These are phyloP conservation scores for Pythium pyrilobum DNA, from an alignment of 352 stramenopile genomes.

Conservation along the genomic window DNA sequence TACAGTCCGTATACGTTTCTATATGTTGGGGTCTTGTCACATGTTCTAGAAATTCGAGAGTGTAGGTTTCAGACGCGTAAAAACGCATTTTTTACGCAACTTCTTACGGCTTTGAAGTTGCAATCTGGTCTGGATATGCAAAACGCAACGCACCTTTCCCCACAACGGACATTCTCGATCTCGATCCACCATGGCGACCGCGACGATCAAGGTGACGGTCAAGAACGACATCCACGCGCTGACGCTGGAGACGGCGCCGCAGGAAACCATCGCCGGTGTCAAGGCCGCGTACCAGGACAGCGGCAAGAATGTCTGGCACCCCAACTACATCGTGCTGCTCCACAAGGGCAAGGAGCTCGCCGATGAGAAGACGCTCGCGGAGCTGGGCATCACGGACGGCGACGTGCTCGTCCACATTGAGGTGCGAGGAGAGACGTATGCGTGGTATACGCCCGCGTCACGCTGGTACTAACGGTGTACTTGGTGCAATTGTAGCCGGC, in stretches of 20 bases:
- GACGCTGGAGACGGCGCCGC: conserved; percentile 56
- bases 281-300: conserved; percentile 82
- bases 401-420: conserved; percentile 86
- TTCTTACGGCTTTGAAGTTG: conserved; percentile 31
- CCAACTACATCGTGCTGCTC: conserved; percentile 78
- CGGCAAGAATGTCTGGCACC: conserved; percentile 52
- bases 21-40: conserved; percentile 4
- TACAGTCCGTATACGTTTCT: conserved; percentile 10
- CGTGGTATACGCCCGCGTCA: too few relatives aligned
- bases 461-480: too few relatives aligned
- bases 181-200: conserved; percentile 6
- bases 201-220: conserved; percentile 73
- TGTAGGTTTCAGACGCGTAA: conserved; percentile 12
- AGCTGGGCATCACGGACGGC: conserved; percentile 65
- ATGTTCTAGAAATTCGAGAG: conserved; percentile 22
- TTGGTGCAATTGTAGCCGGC: conserved; percentile 20
- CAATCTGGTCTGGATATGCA: conserved; percentile 12
- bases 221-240: conserved; percentile 76
- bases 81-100: conserved; percentile 8
- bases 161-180: neutral
- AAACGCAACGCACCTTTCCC: neutral
- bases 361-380: conserved; percentile 82
- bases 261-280: conserved; percentile 73
- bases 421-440: conserved; percentile 14
- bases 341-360: conserved; percentile 84